Conservation (phyloP, 1,284 basidiomycete genomes). For the Trichosporon coremiiforme region DNA sequence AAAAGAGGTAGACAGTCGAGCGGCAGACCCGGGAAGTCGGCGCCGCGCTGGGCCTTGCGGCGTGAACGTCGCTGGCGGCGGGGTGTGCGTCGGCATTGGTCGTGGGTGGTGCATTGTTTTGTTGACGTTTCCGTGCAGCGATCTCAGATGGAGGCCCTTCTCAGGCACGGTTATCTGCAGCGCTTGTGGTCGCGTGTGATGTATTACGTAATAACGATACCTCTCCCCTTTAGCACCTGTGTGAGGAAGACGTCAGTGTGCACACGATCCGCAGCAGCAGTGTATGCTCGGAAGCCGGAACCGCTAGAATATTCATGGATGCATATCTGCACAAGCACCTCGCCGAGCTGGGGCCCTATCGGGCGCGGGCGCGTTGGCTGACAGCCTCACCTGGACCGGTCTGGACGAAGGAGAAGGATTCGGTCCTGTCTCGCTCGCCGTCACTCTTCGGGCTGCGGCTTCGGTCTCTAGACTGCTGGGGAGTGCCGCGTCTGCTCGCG, state of each 20-base stretch:
- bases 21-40: slow-evolving; percentile 16
- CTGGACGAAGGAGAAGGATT: slow-evolving; percentile 29
- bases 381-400: slow-evolving; percentile 27
- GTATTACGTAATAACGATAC: neutral
- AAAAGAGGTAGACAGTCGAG: slow-evolving; percentile 28
- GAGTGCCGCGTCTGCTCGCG: neutral
- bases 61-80: slow-evolving; percentile 26
- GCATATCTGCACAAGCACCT: neutral
- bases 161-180: slow-evolving; percentile 3
- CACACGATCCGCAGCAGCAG: neutral
- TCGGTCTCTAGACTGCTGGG: neutral
- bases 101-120: neutral
- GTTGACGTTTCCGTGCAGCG: neutral
- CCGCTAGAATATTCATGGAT: neutral
- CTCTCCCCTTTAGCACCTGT: no score
- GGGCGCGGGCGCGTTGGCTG: slow-evolving; percentile 7
- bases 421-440: slow-evolving; percentile 26
- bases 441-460: slow-evolving; percentile 7
- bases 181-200: neutral
- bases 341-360: neutral
- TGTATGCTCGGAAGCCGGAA: no score
- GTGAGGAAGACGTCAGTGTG: neutral
- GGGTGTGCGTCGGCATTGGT: slow-evolving; percentile 26
- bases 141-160: neutral
- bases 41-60: slow-evolving; percentile 21